These are phyloP conservation scores for Crithidia mellificae DNA, from an alignment of 208 protist genomes.

Conservation along the genomic window DNA sequence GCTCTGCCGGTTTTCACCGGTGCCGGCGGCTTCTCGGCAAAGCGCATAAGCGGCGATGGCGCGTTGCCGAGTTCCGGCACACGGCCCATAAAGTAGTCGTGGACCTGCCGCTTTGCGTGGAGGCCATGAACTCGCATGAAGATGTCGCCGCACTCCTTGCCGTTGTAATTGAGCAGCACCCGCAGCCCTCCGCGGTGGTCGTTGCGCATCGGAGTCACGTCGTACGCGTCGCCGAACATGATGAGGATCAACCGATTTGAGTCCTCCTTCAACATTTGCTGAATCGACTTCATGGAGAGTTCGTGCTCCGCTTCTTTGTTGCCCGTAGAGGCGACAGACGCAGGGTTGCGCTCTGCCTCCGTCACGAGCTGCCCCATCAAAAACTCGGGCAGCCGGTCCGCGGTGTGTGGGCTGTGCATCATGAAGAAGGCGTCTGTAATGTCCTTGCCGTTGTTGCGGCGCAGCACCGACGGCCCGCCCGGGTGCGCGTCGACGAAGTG, in stretches of 20 bases:
- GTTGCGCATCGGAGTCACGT: constrained; percentile 47
- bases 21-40: background rate
- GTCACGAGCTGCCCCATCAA: constrained; percentile 24
- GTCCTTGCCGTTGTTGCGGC: constrained; percentile 44
- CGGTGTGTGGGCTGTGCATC: constrained; percentile 29
- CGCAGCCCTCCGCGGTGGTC: constrained; percentile 56
- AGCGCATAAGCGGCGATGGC: constrained; percentile 26
- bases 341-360: constrained; percentile 1
- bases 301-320: background rate
- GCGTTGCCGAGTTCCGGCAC: constrained; percentile 8
- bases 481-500: constrained; percentile 78
- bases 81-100: constrained; percentile 50
- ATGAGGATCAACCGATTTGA: constrained; percentile 41
- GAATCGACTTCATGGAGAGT: constrained; percentile 35
- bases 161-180: constrained; percentile 48
- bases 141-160: constrained; percentile 59
- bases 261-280: constrained; percentile 23
- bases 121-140: constrained; percentile 78
- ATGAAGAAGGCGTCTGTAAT: constrained; percentile 36
- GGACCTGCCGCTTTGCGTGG: constrained; percentile 37
- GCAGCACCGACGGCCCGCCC: constrained; percentile 54
- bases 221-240: constrained; percentile 59
- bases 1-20: background rate
- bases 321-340: background rate
- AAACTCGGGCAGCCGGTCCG: constrained; percentile 20